Conservation (phyloP, 306 rosid genomes). For the Benincasa hispida region DNA sequence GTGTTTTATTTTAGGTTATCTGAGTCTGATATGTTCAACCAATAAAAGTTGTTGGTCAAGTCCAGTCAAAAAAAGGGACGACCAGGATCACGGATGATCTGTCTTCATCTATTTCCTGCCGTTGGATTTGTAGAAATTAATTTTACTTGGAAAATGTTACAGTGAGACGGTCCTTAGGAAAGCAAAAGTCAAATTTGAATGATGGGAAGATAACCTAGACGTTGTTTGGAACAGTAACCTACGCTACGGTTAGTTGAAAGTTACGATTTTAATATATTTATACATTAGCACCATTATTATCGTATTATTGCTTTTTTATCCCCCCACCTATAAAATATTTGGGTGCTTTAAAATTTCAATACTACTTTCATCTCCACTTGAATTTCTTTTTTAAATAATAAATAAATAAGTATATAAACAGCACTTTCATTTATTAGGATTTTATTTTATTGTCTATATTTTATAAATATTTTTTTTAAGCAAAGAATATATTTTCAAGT, state of each 20-base stretch:
- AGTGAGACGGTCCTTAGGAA: background rate
- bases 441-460: no score
- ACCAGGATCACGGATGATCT: background rate
- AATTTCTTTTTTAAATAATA: no score
- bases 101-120: background rate
- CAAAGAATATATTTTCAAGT: no score
- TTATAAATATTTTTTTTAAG: no score
- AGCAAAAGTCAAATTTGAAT: constrained; percentile 3
- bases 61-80: background rate
- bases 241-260: background rate
- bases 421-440: no score
- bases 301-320: background rate
- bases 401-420: no score
- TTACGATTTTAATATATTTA: background rate
- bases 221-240: background rate
- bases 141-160: background rate
- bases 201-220: constrained; percentile 1
- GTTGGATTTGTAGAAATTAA: background rate
- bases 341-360: no score
- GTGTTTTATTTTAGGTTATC: background rate
- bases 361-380: no score
- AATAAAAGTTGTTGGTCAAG: background rate
- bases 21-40: background rate
- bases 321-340: background rate
- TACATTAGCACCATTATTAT: background rate